phyloP scores from a whole-genome alignment of 225 moss, liverwort and hornwort species.

The Polytrichum formosum region DNA sequence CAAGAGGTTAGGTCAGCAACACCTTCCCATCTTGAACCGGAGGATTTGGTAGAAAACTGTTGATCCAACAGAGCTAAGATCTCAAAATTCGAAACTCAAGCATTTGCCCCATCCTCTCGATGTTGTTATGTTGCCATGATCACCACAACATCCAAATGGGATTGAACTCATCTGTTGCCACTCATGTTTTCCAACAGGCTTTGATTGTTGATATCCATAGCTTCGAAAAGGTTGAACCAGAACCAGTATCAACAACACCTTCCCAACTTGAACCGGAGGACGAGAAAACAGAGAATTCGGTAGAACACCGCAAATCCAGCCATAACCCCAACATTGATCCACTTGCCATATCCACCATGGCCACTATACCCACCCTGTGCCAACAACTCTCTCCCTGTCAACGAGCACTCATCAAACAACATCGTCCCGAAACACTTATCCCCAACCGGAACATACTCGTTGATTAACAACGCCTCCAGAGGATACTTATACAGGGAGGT shows the following conservation, averaged over 20 bases:
- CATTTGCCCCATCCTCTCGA: too few species aligned
- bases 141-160: too few species aligned
- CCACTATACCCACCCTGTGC: not conserved
- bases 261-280: slow-evolving; percentile 2
- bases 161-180: too few species aligned
- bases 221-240: too few species aligned
- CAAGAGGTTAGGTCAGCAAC: too few species aligned
- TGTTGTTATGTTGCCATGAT: too few species aligned
- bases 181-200: too few species aligned
- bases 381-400: slow-evolving; percentile 3
- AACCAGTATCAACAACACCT: not conserved
- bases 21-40: too few species aligned
- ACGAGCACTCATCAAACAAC: not conserved
- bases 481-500: slow-evolving; percentile 52
- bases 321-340: slow-evolving; percentile 12
- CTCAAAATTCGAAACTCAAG: too few species aligned
- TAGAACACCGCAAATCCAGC: slow-evolving; percentile 5
- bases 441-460: slow-evolving; percentile 17
- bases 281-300: not conserved
- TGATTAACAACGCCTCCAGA: slow-evolving; percentile 47
- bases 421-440: slow-evolving; percentile 3
- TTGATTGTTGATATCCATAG: not conserved
- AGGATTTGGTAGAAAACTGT: too few species aligned
- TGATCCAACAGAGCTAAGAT: too few species aligned
- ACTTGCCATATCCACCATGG: slow-evolving; percentile 2